A percentile compares a stretch with the other conserved stretches of the same genome.
phyloP scores from a whole-genome alignment of 257 asterid species.

The Phtheirospermum japonicum region DNA sequence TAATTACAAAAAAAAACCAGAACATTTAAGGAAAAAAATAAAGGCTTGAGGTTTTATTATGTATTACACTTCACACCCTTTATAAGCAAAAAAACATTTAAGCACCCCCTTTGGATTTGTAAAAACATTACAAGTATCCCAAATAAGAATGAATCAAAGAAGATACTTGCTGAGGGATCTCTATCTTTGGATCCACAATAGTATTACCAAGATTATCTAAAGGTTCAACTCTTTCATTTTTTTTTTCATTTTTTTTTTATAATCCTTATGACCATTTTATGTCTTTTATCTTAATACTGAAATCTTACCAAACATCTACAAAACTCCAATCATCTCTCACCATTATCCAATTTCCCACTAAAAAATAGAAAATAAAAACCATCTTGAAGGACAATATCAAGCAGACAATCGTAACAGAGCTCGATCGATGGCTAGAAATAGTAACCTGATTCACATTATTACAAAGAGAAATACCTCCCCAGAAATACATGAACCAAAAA shows the following conservation, averaged over 20 bases:
- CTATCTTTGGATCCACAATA: slow-evolving; percentile 64
- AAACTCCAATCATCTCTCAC: neutral
- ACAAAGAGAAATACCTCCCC: slow-evolving; percentile 66
- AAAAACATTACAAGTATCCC: neutral
- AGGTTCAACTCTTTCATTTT: neutral
- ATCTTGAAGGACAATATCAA: no score
- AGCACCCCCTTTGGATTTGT: slow-evolving; percentile 82
- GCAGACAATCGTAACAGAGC: neutral
- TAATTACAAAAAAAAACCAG: neutral
- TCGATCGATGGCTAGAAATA: neutral
- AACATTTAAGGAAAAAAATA: no score
- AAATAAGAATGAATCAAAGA: neutral
- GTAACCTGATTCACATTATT: neutral
- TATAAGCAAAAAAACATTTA: no score
- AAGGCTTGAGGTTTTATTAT: no score
- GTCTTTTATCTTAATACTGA: neutral
- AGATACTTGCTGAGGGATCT: slow-evolving; percentile 43
- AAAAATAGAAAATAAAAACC: no score
- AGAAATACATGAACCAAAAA: slow-evolving; percentile 96
- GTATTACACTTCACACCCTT: no score
- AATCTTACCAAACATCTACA: slow-evolving; percentile 14
- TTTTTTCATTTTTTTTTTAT: no score
- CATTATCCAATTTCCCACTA: neutral
- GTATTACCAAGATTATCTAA: slow-evolving; percentile 60
- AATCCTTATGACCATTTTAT: neutral